phyloP scores from a whole-genome alignment of 345 rosid species.

The Populus davidiana region DNA sequence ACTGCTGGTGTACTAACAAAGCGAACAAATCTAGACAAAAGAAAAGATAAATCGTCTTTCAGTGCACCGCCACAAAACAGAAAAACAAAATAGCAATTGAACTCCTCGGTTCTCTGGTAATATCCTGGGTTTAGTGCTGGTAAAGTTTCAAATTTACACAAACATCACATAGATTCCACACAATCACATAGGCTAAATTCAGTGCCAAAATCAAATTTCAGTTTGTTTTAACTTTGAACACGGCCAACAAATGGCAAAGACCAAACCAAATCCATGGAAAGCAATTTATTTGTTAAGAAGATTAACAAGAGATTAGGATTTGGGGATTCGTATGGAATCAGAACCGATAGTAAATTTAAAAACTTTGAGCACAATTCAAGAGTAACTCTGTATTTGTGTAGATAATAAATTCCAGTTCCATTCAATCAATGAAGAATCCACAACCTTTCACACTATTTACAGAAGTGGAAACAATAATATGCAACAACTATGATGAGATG shows the following conservation, averaged over 20 bases:
- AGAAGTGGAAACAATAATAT: background rate
- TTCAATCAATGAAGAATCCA: background rate
- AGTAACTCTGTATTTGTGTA: background rate
- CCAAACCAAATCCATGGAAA: background rate
- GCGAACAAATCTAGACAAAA: constrained; percentile 61
- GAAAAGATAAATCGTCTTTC: background rate
- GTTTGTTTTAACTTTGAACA: background rate
- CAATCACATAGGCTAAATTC: background rate
- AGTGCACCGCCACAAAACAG: background rate
- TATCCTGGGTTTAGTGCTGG: background rate
- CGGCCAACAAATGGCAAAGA: background rate
- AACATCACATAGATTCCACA: background rate
- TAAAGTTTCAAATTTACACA: background rate
- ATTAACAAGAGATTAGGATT: background rate
- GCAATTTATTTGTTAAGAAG: constrained; percentile 3
- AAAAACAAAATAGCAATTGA: background rate
- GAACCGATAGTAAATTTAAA: background rate
- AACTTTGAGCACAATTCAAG: background rate
- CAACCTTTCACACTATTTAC: background rate
- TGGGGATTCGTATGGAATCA: background rate
- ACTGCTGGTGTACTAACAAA: constrained; percentile 84
- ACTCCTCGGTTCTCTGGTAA: background rate
- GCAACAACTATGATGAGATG: background rate
- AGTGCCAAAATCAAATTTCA: background rate
- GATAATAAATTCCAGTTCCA: background rate